A percentile compares a stretch with the other conserved stretches of the same genome.
These are phyloP conservation scores for Cyberlindnera subsufficiens DNA, from an alignment of 805 yeast species.

Conservation along the genomic window DNA sequence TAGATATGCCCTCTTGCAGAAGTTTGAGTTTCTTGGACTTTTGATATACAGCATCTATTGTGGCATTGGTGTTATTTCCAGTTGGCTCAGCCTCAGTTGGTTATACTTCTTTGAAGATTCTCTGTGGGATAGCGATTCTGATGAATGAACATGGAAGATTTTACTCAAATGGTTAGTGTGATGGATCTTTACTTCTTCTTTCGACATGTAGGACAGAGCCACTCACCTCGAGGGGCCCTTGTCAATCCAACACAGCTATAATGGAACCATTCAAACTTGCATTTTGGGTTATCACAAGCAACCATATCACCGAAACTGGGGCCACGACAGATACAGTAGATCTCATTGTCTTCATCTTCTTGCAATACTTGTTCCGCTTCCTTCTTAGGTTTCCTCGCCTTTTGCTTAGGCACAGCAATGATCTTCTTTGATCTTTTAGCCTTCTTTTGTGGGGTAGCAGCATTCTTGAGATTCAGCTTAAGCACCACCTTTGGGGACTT, in stretches of 20 bases:
- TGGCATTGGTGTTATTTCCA: conserved; percentile 72
- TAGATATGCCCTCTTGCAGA: conserved; percentile 46
- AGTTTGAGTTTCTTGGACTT: conserved; percentile 67
- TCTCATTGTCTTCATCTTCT: conserved; percentile 14
- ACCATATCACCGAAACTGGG: conserved; percentile 72
- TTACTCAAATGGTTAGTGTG: background rate
- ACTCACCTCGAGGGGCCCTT: conserved; percentile 55
- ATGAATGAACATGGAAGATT: conserved; percentile 1
- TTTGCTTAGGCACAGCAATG: background rate
- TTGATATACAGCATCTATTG: conserved; percentile 86
- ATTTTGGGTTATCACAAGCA: conserved; percentile 78
- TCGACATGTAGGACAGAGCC: conserved; percentile 61
- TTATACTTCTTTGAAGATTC: conserved; percentile 77
- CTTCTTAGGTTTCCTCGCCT: conserved; percentile 1
- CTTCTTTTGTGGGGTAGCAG: background rate
- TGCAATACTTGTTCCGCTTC: conserved; percentile 1
- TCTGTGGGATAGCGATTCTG: conserved; percentile 39
- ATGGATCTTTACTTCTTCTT: conserved; percentile 8
- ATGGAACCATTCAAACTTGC: conserved; percentile 77
- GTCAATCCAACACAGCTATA: conserved; percentile 68
- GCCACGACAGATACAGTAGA: conserved; percentile 43
- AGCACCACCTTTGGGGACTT: conserved; percentile 2
- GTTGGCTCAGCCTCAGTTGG: conserved; percentile 91
- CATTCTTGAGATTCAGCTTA: conserved; percentile 1
- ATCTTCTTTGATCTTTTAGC: background rate